Evolutionary conservation across 2,329 filamentous ascomycete species (phyloP).

Genomic region (Hymenoscyphus fructigenus): DNA sequence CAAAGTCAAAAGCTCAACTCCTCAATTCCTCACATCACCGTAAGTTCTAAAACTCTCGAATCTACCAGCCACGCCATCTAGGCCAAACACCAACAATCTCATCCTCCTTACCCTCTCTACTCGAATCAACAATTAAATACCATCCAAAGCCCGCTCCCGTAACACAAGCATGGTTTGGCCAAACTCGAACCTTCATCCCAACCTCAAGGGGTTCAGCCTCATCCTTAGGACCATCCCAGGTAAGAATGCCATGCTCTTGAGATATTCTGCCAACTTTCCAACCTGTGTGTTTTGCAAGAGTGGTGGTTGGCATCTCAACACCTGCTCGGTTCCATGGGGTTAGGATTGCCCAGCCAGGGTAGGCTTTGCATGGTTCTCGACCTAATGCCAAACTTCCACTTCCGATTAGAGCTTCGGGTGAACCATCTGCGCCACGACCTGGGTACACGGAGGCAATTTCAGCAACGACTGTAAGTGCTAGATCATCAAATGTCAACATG

Average conservation of each 20-base stretch:
- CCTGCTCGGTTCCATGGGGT: conserved; percentile 52
- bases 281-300: conserved; percentile 44
- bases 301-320: conserved; percentile 36
- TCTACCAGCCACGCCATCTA: conserved; percentile 67
- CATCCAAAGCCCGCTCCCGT: conserved; percentile 68
- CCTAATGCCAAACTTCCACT: conserved; percentile 70
- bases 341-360: conserved; percentile 70
- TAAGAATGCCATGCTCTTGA: conserved; percentile 76
- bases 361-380: conserved; percentile 69
- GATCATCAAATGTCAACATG: conserved; percentile 43
- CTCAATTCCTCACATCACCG: neutral
- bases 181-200: conserved; percentile 68
- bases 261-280: conserved; percentile 72
- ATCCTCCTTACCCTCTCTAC: conserved; percentile 51
- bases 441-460: conserved; percentile 71
- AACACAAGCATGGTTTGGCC: conserved; percentile 82
- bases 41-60: neutral
- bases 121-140: conserved; percentile 72
- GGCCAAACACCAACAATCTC: conserved; percentile 75
- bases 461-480: conserved; percentile 68
- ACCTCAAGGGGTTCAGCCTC: conserved; percentile 51
- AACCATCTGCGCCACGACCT: conserved; percentile 47
- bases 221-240: conserved; percentile 52
- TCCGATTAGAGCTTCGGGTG: conserved; percentile 65
- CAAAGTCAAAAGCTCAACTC: too few relatives aligned